Base-by-base conservation (phyloP, 768 basidiomycete genomes). In the Phaeotremella fagi region DNA sequence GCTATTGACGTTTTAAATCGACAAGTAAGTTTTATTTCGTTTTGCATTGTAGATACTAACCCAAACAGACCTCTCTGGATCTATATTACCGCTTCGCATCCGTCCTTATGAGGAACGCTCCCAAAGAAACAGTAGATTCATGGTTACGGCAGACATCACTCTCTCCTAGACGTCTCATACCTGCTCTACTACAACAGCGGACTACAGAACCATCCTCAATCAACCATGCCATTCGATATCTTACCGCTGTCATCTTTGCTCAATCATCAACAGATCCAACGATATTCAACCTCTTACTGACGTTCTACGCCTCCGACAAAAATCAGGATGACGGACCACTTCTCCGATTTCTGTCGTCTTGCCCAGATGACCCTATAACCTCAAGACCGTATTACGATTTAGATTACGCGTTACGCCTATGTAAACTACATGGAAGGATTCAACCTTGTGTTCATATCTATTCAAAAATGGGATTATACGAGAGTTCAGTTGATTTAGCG, bases 401-500 rank as follows among this genome's bases (percentile, higher is more conserved):
- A 44, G 95, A 99, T 75, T 99, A 98, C 71, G 95, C 95, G 1
- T 72, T 99, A 51, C 83, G 95, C 16, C 75, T 97, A 38, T 98
- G 92, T 79, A 92, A 89, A 70, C 82, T 83, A 63, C 79, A 85
- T 31, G 82, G 83, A 7, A 78, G 88, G 36, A 87, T 83, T 14
- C 88, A 89, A 63, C 83, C 92, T 6, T 98, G 92, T 72, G 90
- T 98, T 31, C 87, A 89, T 64, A 91, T 99, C 45, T 99, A 98
- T 75, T 87, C 90, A 6, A 89, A 94, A 77, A 91, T 99, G 90
- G 92, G 90, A 2, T 78, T 97, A 37, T 97, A 86, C 80, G 95
- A 98, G 77, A 90, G 88, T 61, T 89, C 88, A 55, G 94, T 99
- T 33, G 92, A 98, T 72, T 79, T 98, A 41, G 94, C 95, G 0